Evolutionary conservation across 805 yeast species (phyloP), one percentile per base, ranked within the genome.

Genomic region (Nakazawaea laoshanensis): DNA sequence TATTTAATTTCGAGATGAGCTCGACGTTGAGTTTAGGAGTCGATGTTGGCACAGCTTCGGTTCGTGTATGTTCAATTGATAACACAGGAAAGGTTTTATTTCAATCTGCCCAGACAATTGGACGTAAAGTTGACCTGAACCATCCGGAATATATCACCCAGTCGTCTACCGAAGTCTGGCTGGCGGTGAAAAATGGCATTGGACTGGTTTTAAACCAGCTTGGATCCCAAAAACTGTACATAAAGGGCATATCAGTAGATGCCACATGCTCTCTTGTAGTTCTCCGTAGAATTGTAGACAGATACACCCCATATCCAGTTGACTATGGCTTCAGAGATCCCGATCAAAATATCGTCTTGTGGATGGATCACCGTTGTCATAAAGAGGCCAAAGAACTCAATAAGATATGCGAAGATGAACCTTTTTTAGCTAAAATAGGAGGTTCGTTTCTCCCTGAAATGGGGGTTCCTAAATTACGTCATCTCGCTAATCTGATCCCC

Each of bases 11-110:
- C 12, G 26, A 12, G 32, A 18, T 44, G 7, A 67, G 63, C 53
- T 84, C 76, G 48, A 71, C n/a, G n/a, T n/a, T n/a, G n/a, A n/a
- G n/a, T n/a, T n/a, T 85, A 35, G 95, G 95, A 34, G 87, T 85
- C 6, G 95, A 85, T 50, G 94, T 92, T 17, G 78, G 78, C 2
- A 64, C 77, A 1, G 61, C 66, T 3, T 58, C 70, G 0, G 70
- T 69, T 3, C 48, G 78, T 25, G 54, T 63, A 3, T 67, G 61
- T 18, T 28, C 54, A 7, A 41, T 47, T 29, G 37, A 44, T 21
- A 18, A 32, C 2, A 38, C 41, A 4, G 52, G 53, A 4, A 27
- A 34, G 14, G 32, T 50, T 4, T 22, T 47, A 1, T 31, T 33
- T 2, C 28, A 37, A 8, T n/a, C 16, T 7, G 29, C 19, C 14